phyloP scores from a whole-genome alignment of 148 eudicot species.

The Fallopia convolvulus region DNA sequence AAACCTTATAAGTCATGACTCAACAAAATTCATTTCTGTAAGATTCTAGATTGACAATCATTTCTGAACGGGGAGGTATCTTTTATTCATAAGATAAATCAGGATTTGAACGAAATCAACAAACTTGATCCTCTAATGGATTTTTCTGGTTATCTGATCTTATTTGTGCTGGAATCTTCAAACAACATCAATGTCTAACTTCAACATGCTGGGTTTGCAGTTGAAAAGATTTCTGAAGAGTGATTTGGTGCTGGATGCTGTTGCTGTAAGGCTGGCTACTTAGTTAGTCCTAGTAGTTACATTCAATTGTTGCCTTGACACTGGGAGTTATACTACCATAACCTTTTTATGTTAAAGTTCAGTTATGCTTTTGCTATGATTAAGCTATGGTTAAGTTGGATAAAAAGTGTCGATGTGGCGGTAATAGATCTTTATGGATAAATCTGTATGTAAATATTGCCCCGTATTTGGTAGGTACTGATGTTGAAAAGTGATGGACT shows the following conservation, averaged over 20 bases:
- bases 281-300: neutral
- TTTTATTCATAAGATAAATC: too few species aligned
- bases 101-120: too few species aligned
- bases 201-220: too few species aligned
- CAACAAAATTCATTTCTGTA: too few species aligned
- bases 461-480: neutral
- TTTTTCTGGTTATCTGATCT: neutral
- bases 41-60: too few species aligned
- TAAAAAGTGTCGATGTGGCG: neutral
- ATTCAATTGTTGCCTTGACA: neutral
- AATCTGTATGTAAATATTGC: conserved; percentile 1
- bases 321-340: neutral
- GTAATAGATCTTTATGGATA: conserved; percentile 1
- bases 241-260: neutral
- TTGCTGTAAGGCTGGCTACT: neutral
- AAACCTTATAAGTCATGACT: too few species aligned
- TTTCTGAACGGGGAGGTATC: too few species aligned
- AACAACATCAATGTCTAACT: too few species aligned
- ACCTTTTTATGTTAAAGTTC: neutral
- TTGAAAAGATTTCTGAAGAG: neutral
- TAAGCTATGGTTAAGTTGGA: neutral
- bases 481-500: neutral
- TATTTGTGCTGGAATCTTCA: neutral
- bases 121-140: too few species aligned
- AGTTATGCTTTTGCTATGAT: neutral